phyloP scores from a whole-genome alignment of 2,329 filamentous ascomycete species.

The Capronia americana region DNA sequence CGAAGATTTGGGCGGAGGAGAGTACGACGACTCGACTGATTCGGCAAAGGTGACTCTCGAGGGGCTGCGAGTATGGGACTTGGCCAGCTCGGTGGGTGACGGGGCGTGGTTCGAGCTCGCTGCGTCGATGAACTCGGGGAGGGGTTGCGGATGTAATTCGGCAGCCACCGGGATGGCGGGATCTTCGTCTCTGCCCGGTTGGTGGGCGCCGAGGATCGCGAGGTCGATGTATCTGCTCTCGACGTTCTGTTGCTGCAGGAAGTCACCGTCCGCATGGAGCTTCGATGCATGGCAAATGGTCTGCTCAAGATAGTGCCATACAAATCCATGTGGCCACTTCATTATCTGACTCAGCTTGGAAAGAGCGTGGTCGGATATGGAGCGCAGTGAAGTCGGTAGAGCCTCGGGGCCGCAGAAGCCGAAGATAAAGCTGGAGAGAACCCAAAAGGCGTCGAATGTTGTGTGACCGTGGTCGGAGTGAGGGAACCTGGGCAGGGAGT shows the following conservation, averaged over 20 bases:
- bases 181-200: neutral
- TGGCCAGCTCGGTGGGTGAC: neutral
- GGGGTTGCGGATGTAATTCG: slow-evolving; percentile 8
- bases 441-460: slow-evolving; percentile 2
- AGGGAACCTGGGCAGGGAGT: neutral
- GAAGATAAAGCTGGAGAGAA: slow-evolving; percentile 11
- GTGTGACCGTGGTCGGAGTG: slow-evolving; percentile 1
- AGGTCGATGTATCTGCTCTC: neutral
- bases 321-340: slow-evolving; percentile 7
- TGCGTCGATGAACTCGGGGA: slow-evolving; percentile 2
- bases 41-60: neutral
- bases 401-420: slow-evolving; percentile 5
- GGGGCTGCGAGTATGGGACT: slow-evolving; percentile 1
- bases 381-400: neutral
- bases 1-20: neutral
- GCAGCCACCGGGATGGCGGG: neutral
- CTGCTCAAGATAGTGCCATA: slow-evolving; percentile 7
- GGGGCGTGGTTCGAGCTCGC: neutral
- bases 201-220: neutral
- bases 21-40: neutral
- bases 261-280: slow-evolving; percentile 1
- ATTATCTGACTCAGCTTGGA: neutral
- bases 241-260: neutral
- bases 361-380: slow-evolving; percentile 1
- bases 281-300: slow-evolving; percentile 2